Evolutionary conservation across 306 rosid species (phyloP).

Genomic region (Quillaja saponaria): DNA sequence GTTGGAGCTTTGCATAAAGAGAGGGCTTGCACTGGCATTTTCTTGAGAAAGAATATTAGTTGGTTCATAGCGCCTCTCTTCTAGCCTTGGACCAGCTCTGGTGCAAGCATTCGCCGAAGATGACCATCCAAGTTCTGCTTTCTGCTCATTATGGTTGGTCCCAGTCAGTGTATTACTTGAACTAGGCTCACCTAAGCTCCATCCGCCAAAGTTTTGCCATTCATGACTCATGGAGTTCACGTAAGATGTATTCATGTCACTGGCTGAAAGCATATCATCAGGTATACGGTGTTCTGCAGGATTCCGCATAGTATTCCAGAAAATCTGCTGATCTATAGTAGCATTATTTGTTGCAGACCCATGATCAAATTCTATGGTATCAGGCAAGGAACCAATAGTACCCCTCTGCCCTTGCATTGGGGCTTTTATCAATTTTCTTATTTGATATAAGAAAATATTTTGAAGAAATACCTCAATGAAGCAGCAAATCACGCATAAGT

Average conservation of each 20-base stretch:
- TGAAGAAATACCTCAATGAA: slow-evolving; percentile 32
- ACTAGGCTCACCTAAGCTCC: slow-evolving; percentile 91
- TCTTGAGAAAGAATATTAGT: slow-evolving; percentile 51
- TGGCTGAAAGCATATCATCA: slow-evolving; percentile 53
- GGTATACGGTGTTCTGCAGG: slow-evolving; percentile 61
- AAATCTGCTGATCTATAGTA: slow-evolving; percentile 61
- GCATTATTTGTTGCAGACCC: slow-evolving; percentile 34
- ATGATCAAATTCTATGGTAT: slow-evolving; percentile 80
- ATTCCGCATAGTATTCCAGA: slow-evolving; percentile 63
- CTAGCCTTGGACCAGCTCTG: slow-evolving; percentile 53
- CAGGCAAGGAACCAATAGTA: slow-evolving; percentile 73
- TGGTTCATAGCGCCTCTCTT: slow-evolving; percentile 54
- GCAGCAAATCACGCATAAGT: slow-evolving; percentile 24
- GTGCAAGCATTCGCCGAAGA: slow-evolving; percentile 55
- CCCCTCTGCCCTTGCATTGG: slow-evolving; percentile 98
- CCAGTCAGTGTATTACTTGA: slow-evolving; percentile 60
- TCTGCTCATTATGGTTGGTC: slow-evolving; percentile 52
- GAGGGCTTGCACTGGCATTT: slow-evolving; percentile 49
- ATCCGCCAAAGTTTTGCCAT: slow-evolving; percentile 60
- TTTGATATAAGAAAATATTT: slow-evolving; percentile 27
- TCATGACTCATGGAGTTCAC: slow-evolving; percentile 58
- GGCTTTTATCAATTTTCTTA: slow-evolving; percentile 35
- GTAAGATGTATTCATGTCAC: slow-evolving; percentile 59
- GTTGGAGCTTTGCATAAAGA: slow-evolving; percentile 54
- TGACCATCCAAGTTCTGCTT: slow-evolving; percentile 72